phyloP scores from a whole-genome alignment of 495 filamentous ascomycete species.

The Aspergillus mulundensis region DNA sequence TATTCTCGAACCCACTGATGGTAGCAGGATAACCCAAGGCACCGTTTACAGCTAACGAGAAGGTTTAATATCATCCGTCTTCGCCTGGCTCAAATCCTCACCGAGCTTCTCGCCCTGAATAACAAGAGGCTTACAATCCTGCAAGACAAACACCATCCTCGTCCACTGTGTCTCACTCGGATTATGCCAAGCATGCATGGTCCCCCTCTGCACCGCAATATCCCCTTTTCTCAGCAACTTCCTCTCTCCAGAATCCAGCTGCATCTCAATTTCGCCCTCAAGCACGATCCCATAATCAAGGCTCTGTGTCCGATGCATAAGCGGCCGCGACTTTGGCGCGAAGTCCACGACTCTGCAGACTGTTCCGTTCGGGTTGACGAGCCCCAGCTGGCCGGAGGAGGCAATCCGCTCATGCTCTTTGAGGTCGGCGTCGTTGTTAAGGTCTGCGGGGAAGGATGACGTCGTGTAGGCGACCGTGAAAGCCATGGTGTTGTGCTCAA shows the following conservation, averaged over 20 bases:
- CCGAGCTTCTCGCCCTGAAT: conserved; percentile 38
- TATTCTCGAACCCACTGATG: too few relatives aligned
- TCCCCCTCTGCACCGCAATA: conserved; percentile 61
- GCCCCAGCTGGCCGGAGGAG: conserved; percentile 36
- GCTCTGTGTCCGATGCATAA: conserved; percentile 27
- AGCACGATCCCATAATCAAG: conserved; percentile 74
- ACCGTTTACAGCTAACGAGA: background rate
- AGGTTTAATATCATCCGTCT: conserved; percentile 4
- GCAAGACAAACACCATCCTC: conserved; percentile 56
- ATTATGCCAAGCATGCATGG: conserved; percentile 43
- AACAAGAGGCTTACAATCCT: conserved; percentile 42
- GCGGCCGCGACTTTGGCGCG: conserved; percentile 35
- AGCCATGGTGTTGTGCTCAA: conserved; percentile 24
- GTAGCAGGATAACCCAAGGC: too few relatives aligned
- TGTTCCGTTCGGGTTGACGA: conserved; percentile 51
- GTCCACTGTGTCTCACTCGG: conserved; percentile 43
- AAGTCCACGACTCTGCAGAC: conserved; percentile 57
- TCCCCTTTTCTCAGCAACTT: conserved; percentile 65
- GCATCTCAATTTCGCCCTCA: conserved; percentile 71
- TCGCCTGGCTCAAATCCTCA: conserved; percentile 37
- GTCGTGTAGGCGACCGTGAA: conserved; percentile 47
- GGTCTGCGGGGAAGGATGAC: conserved; percentile 50
- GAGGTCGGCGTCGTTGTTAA: conserved; percentile 46
- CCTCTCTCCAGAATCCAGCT: conserved; percentile 58
- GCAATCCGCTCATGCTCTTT: conserved; percentile 29